Base-by-base conservation (phyloP, 768 basidiomycete species). In the Cystobasidium onofrii region DNA sequence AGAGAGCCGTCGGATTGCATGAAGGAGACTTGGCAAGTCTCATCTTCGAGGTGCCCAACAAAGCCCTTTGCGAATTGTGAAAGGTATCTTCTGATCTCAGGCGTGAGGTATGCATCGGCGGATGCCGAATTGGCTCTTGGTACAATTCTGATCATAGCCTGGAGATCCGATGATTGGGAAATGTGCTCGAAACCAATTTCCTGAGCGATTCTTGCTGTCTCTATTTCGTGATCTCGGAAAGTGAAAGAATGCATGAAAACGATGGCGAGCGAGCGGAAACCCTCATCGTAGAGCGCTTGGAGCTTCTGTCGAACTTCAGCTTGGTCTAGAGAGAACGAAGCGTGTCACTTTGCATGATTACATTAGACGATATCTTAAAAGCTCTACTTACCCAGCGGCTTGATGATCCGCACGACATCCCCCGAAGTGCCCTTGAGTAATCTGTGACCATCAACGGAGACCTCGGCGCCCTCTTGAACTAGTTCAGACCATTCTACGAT, bases 131-230 rank as follows among this genome's bases (percentile, higher is more conserved):
- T 88, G 1, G 91, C 94, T 0, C 94, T 89, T 1, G 92, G 90
- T 12, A 96, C 91, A 85, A 94, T 89, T 82, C 92, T 92, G 84
- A 95, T 94, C 90, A 92, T 92, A 1, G 92, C 90, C 29, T 91
- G 85, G 20, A 94, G 84, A 75, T 88, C 87, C 1, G 90, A 88
- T 0, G 92, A 94, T 77, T 91, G 87, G 1, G 92, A 94, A 77
- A 97, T 87, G 55, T 96, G 92, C 4, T 84, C 84, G 81, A 97
- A 98, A n/a, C 94, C 94, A 3, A 95, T 80, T 60, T 86, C 84
- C 25, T 87, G 84, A 2, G 93, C 95, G 23, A 95, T 79, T 0
- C 83, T 81, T 34, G 89, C 92, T 25, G 97, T 81, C 43, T 84
- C 81, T 1, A 83, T 83, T 80, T 97, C 94, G 80, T 98, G 95